These are phyloP conservation scores for Ampelomyces quisqualis DNA, from an alignment of 2,329 filamentous ascomycete species.

Conservation along the genomic window DNA sequence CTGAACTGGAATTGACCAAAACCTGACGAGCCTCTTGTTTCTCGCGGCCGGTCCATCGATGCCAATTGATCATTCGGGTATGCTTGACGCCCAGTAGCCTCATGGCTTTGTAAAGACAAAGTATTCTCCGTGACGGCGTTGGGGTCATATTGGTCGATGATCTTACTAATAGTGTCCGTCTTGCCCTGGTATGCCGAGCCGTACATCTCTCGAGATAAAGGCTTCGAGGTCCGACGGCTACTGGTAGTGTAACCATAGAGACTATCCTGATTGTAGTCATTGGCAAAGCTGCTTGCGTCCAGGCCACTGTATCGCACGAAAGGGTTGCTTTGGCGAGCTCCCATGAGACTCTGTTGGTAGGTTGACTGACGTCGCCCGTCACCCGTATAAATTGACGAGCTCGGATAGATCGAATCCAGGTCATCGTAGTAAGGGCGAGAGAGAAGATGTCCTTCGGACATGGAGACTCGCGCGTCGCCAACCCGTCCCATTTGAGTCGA, in stretches of 20 bases:
- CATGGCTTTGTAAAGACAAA: neutral
- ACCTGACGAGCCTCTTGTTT: constrained; percentile 9
- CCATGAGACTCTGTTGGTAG: constrained; percentile 22
- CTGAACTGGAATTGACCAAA: constrained; percentile 32
- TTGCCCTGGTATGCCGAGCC: constrained; percentile 19
- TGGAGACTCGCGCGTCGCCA: constrained; percentile 8
- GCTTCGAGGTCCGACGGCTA: constrained; percentile 13
- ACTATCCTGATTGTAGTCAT: constrained; percentile 17
- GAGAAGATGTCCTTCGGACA: constrained; percentile 10
- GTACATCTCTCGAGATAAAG: constrained; percentile 15
- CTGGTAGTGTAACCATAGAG: constrained; percentile 15
- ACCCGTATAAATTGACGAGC: constrained; percentile 36
- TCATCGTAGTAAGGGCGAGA: constrained; percentile 35
- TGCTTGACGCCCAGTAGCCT: neutral
- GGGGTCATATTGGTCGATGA: constrained; percentile 35
- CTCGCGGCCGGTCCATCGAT: constrained; percentile 1
- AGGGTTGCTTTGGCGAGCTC: constrained; percentile 24
- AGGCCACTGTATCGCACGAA: constrained; percentile 20
- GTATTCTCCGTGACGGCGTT: constrained; percentile 9
- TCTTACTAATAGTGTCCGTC: constrained; percentile 37
- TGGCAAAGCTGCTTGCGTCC: constrained; percentile 13
- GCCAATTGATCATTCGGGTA: neutral
- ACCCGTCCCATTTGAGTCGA: constrained; percentile 24
- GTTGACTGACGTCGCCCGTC: constrained; percentile 23
- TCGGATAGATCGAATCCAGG: constrained; percentile 29